Base-by-base conservation (phyloP, 1,284 basidiomycete genomes). In the Heliocybe sulcata region DNA sequence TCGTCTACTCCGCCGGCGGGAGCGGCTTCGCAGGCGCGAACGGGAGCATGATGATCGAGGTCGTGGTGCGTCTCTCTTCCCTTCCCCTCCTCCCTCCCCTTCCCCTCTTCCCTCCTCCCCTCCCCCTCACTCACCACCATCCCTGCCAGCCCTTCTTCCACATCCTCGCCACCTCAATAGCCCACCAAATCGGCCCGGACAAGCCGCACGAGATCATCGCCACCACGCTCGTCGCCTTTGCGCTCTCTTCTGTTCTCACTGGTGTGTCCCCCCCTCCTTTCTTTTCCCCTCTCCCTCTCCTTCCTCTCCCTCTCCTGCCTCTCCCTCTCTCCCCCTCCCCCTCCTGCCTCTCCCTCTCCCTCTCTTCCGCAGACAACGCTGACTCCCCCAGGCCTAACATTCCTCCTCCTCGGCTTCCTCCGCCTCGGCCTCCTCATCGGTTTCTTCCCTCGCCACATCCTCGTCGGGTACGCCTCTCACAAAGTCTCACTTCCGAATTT, bases 31-130 rank as follows among this genome's bases (percentile, higher is more conserved):
- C 79, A 11, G 88, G 90, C 49, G 92, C 87, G 0, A 98, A 97
- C 71, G 94, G 94, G 9, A 95, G 91, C 54, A 98, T 98, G 94
- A 97, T 98, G 94, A 98, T 98, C 59, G 95, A 98, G 69, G 92
- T 94, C 11, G 92, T 97, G 60, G 88, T 91, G 68, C 56, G 14
- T 45, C 29, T 42, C 33, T 47, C 31, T 55, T 54, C 23, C n/a
- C 52, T 22, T 3, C 12, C 47, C 22, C 25, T 9, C 47, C 8
- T 26, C 11, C 22, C 14, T 20, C 16, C 16, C 33, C 33, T 16
- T 35, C 33, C 33, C n/a, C 23, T 47, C 23, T 9, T 47, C 19
- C n/a, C 45, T 47, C 45, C 45, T 11, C 20, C 19, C 19, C n/a
- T 20, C 20, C 20, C 45, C n/a, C 45, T 16, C 33, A 16, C 33